These are phyloP conservation scores for Verbascum thapsus DNA, from an alignment of 257 asterid species.

Conservation along the genomic window DNA sequence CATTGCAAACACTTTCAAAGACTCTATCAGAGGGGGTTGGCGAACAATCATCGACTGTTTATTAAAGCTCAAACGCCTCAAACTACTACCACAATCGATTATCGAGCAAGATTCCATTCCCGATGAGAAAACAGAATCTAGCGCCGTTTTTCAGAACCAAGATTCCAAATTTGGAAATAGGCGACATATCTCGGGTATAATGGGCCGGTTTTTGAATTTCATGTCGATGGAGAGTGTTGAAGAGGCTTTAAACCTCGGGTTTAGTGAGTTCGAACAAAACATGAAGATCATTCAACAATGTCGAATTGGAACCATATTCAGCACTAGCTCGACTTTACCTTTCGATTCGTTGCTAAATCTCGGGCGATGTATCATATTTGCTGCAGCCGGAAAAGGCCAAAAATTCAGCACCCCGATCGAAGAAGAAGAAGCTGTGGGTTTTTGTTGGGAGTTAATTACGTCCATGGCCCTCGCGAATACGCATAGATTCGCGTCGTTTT, in stretches of 20 bases:
- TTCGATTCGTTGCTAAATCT: slow-evolving; percentile 66
- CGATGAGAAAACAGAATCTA: slow-evolving; percentile 38
- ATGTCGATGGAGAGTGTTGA: slow-evolving; percentile 82
- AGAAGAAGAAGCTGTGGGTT: slow-evolving; percentile 82
- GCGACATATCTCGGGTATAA: slow-evolving; percentile 48
- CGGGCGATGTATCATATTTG: slow-evolving; percentile 77
- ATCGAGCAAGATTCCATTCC: slow-evolving; percentile 52
- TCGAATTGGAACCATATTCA: slow-evolving; percentile 79
- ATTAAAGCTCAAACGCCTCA: slow-evolving; percentile 84
- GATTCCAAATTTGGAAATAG: slow-evolving; percentile 41
- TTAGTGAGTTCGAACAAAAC: slow-evolving; percentile 85
- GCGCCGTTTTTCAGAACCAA: slow-evolving; percentile 30
- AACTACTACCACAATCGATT: slow-evolving; percentile 72
- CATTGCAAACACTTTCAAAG: slow-evolving; percentile 73
- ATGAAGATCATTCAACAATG: slow-evolving; percentile 79
- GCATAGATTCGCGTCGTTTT: slow-evolving; percentile 62
- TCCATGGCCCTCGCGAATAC: slow-evolving; percentile 53
- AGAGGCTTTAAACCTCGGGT: slow-evolving; percentile 75
- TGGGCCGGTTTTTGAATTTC: slow-evolving; percentile 60
- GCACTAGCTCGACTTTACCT: slow-evolving; percentile 66
- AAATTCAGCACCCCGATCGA: slow-evolving; percentile 82
- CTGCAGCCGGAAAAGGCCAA: slow-evolving; percentile 86
- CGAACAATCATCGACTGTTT: slow-evolving; percentile 85
- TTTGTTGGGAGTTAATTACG: slow-evolving; percentile 83
- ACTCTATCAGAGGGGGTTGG: slow-evolving; percentile 86